Evolutionary conservation across 2,329 filamentous ascomycete genomes (phyloP).

Genomic region (Onygenales sp.): DNA sequence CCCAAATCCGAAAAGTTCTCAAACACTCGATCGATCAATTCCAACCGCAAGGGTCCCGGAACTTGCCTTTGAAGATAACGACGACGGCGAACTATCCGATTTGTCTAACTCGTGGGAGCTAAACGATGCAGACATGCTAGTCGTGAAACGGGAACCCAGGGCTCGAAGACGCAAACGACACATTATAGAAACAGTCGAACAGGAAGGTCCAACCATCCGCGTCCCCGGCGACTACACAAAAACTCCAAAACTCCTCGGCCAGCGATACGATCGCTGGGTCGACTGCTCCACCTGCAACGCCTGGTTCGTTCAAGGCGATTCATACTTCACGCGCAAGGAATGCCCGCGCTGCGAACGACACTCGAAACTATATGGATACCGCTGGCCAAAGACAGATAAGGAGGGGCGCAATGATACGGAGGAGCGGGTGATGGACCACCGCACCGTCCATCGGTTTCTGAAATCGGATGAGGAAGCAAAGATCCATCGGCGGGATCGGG

Average conservation of each 20-base stretch:
- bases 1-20: not conserved
- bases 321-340: slow-evolving; percentile 73
- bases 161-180: slow-evolving; percentile 15
- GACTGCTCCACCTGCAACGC: slow-evolving; percentile 75
- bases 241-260: slow-evolving; percentile 64
- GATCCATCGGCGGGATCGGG: slow-evolving; percentile 27
- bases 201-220: slow-evolving; percentile 33
- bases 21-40: not conserved
- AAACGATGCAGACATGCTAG: slow-evolving; percentile 18
- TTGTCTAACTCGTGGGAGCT: slow-evolving; percentile 19
- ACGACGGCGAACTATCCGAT: slow-evolving; percentile 17
- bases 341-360: slow-evolving; percentile 93
- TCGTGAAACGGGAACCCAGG: slow-evolving; percentile 13
- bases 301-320: slow-evolving; percentile 79
- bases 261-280: slow-evolving; percentile 74
- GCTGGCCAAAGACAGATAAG: slow-evolving; percentile 91
- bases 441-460: slow-evolving; percentile 78
- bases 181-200: slow-evolving; percentile 30
- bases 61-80: slow-evolving; percentile 12
- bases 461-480: slow-evolving; percentile 56
- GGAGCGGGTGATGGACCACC: slow-evolving; percentile 66
- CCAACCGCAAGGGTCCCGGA: slow-evolving; percentile 19
- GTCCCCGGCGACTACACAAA: slow-evolving; percentile 73
- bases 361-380: slow-evolving; percentile 87
- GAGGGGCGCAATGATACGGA: slow-evolving; percentile 64